phyloP scores from a whole-genome alignment of 108 stramenopile species.

The Asterionellopsis glacialis region DNA sequence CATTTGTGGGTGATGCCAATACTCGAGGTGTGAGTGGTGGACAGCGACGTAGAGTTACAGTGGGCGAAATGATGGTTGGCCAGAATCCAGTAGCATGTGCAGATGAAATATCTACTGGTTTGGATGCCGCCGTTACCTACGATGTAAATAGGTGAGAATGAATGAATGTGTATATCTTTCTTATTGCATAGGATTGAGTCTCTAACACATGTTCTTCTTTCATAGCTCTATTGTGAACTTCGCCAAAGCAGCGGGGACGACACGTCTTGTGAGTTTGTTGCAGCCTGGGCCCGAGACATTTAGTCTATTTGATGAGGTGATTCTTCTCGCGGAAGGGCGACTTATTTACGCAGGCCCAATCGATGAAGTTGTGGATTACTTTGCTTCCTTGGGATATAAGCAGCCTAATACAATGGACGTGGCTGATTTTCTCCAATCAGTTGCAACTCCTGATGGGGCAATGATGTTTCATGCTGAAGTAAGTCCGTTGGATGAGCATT shows the following conservation, averaged over 20 bases:
- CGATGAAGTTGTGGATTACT: slow-evolving; percentile 60
- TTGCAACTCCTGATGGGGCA: slow-evolving; percentile 53
- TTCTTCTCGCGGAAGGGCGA: slow-evolving; percentile 76
- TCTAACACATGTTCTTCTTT: no score
- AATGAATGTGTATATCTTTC: no score
- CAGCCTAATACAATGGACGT: slow-evolving; percentile 71
- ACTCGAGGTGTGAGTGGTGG: slow-evolving; percentile 76
- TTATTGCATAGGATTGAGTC: no score
- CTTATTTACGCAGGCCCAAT: slow-evolving; percentile 86
- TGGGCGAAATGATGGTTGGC: slow-evolving; percentile 80
- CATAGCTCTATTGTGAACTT: slow-evolving; percentile 27
- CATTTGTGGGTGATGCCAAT: slow-evolving; percentile 80
- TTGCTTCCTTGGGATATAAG: slow-evolving; percentile 60
- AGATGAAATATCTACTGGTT: slow-evolving; percentile 86
- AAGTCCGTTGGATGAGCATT: slow-evolving; percentile 31
- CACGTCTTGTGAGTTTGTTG: slow-evolving; percentile 76
- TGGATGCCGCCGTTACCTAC: slow-evolving; percentile 75
- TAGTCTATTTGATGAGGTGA: slow-evolving; percentile 82
- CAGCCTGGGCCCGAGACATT: slow-evolving; percentile 94
- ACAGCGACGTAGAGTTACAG: slow-evolving; percentile 71
- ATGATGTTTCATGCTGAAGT: slow-evolving; percentile 21
- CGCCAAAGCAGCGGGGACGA: slow-evolving; percentile 34
- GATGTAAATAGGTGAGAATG: slow-evolving; percentile 37
- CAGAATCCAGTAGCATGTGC: slow-evolving; percentile 65
- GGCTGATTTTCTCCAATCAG: slow-evolving; percentile 76